Base-by-base conservation (phyloP, 2,329 filamentous ascomycete species). In the Aspergillus puulaauensis region DNA sequence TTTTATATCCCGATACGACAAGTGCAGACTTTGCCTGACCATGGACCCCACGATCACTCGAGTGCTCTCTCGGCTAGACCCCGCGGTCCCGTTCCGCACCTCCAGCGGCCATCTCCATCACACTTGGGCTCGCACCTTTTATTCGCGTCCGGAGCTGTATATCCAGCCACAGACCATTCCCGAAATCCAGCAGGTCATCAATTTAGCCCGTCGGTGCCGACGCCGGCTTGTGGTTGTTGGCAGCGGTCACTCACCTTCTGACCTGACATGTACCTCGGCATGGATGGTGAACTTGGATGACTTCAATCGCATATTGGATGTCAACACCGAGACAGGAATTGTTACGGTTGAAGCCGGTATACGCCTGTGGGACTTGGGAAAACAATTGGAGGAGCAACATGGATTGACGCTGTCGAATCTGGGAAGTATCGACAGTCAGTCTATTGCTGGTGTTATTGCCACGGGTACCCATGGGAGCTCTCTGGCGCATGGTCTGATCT, bases 241-340 rank as follows among this genome's bases (percentile, higher is more conserved):
- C 59, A 93, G 90, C 67, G 91, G 88, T 56, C 93, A 99, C 79
- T 97, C 93, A 54, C 95, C 93, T 7, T 96, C 90, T 63, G 89
- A 93, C 69, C 79, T 99, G 44, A 98, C 93, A 4, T 96, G 91
- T 76, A 96, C 93, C 5, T 95, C 90, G 15, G 90, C 90, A 62
- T 98, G 95, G 95, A 87, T 97, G 71, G 81, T 98, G 66, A 98
- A 97, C 73, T 85, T 99, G 60, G 95, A 99, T 79, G 83, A 89
- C 63, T 91, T 90, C 77, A 86, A 86, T 70, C 80, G 83, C 54
- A 83, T 98, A 31, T 71, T 96, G 50, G 82, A 86, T 7, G 81
- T 96, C 49, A 86, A 96, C 69, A 76, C 75, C 52, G 80, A 84
- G 40, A 87, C 82, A 11, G 84, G 86, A 52, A 76, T 89, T 7